Conservation (phyloP, 495 filamentous ascomycete genomes). For the Beverwykella pulmonaria region DNA sequence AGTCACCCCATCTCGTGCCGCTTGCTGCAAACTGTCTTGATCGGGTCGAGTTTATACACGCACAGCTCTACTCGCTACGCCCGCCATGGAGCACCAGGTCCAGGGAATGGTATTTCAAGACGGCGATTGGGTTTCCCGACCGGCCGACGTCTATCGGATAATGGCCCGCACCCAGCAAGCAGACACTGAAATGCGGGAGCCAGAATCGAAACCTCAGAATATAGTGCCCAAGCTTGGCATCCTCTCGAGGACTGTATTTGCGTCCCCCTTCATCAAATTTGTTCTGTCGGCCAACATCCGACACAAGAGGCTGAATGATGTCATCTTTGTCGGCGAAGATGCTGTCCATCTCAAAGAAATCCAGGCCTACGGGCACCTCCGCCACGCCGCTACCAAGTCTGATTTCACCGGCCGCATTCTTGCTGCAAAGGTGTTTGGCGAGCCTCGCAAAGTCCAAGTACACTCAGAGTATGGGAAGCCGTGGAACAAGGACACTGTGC, state of each 20-base stretch:
- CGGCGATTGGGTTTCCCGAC: conserved; percentile 62
- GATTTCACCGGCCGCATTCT: conserved; percentile 75
- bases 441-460: conserved; percentile 34
- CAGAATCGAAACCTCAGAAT: conserved; percentile 18
- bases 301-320: conserved; percentile 71
- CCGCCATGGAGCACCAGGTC: conserved; percentile 21
- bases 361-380: conserved; percentile 62
- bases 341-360: conserved; percentile 73
- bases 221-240: conserved; percentile 62
- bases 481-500: background rate
- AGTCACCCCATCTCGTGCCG: background rate
- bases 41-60: background rate
- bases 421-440: conserved; percentile 62
- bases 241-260: conserved; percentile 73
- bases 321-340: conserved; percentile 81
- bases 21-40: background rate
- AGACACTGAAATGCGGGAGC: conserved; percentile 31
- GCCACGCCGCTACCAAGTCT: conserved; percentile 68
- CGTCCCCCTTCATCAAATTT: conserved; percentile 73
- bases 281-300: conserved; percentile 81
- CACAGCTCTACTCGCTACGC: background rate
- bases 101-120: conserved; percentile 51
- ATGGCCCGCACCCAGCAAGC: conserved; percentile 39
- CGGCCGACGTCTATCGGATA: conserved; percentile 50
- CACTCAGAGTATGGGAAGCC: background rate